Base-by-base conservation (phyloP, 768 basidiomycete species). In the Amyloporia xantha region DNA sequence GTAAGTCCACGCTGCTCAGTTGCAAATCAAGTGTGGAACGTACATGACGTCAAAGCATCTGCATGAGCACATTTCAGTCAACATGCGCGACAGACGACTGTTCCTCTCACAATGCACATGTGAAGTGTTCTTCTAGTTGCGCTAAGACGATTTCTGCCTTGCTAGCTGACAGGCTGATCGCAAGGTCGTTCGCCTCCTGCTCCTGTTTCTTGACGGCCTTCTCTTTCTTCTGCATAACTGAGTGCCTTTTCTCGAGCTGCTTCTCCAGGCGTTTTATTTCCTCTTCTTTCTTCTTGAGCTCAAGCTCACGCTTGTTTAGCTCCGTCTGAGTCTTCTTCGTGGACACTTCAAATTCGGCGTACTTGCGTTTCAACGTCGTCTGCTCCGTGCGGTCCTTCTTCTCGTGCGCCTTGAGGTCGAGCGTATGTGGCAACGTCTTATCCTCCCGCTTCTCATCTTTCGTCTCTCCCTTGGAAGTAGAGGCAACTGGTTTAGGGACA, bases 31-130 rank as follows among this genome's bases (percentile, higher is more conserved):
- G 4, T 28, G 39, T 20, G 40, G 4, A 20, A 15, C 68, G 49
- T 55, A 71, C 71, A 85, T 71, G 47, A 79, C 70, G 52, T 84
- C 83, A 58, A 77, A 80, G 61, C 84, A 83, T 51, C 84, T 86
- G 48, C 13, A 30, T 7, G 7, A 19, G 19, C n/a, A 37, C 21
- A 49, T 10, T n/a, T 27, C 12, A 37, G 35, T 9, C 5, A 38
- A 27, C 19, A 19, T 15, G 28, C 15, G 7, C 15, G 17, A 37
- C 27, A 35, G 21, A 38, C 12, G 23, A 38, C 45, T 48, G 48
- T 24, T 33, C 39, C 26, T 65, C 81, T 58, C 60, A 84, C 82
- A 82, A 58, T 7, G 81, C 66, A 62, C 81, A 86, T n/a, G 73
- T 75, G 53, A 82, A 84, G 61, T 77, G 72, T 33, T 81, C 81